Base-by-base conservation (phyloP, 2,329 filamentous ascomycete genomes). In the Tolypocladium inflatum region DNA sequence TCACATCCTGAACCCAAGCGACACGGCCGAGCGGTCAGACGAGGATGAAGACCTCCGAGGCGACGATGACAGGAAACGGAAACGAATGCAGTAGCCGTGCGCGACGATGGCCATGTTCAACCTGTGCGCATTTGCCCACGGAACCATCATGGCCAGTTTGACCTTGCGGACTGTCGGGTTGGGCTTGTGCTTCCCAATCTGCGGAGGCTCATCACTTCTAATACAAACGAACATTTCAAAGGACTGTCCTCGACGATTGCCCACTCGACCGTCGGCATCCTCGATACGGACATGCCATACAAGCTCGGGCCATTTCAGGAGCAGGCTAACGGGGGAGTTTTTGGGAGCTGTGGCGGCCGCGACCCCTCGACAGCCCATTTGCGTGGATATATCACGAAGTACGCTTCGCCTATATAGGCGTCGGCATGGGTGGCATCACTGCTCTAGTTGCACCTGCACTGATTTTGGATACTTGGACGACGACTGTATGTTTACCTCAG, bases 1-100 rank as follows among this genome's bases (percentile, higher is more conserved):
- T 0, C 82, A 85, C 60, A 85, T 85, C 21, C 72, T 85, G n/a
- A 85, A 85, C 64, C 81, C 81, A 1, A 81, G 80, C 30, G 80
- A 82, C 56, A 82, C 78, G 23, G 75, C 74, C 7, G 81, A 83
- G 68, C 73, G 79, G 42, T 78, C 80, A 7, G 79, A 82, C 35
- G 81, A 84, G 58, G 81, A 83, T 58, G 80, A 80, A 52, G 80
- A 82, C 50, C 73, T 73, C 0, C 72, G 81, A 38, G 80, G 78
- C 26, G 81, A 85, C 26, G 81, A 83, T 13, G 82, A 84, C 63
- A 75, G 82, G 51, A 87, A 87, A 69, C 77, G 84, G 58, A 86
- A 86, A 70, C 77, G 84, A 57, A 71, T 85, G 63, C 76, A 80
- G 63, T 83, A 55, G 23, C 26, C 2, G 4, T 23, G 15, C 3